Evolutionary conservation across 805 yeast genomes (phyloP), one percentile per base, ranked within the genome.

Genomic region (Schwanniomyces occidentalis): DNA sequence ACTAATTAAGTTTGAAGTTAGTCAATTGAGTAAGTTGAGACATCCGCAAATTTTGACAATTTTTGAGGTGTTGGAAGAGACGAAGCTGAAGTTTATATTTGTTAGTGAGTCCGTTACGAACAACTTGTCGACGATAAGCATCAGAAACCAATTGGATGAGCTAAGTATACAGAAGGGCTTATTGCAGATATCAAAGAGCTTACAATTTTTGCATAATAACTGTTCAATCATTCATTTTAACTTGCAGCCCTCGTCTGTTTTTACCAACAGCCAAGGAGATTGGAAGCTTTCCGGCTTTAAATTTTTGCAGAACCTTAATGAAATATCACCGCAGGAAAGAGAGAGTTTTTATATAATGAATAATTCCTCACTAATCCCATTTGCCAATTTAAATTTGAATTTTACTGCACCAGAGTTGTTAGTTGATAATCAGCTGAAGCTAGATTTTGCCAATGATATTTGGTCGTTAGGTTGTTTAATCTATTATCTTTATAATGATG

Each of bases 51-150:
- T 93, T 17, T 62, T 93, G 29, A 81, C 89, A 1, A 71, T 93
- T 2, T 76, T 86, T 23, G 99, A 95, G 55, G 95, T 95, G 0
- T 60, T 90, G 42, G 98, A 93, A 58, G 95, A 89, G 46, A 85
- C 91, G 23, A 82, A 82, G 45, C 74, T 76, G 45, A 76, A 86
- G 38, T 73, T 90, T 45, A 54, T 83, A 35, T 91, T 93, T 64
- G 99, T 85, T 8, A 79, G 95, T 0, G 99, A 93, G 56, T 77
- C 81, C 21, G 81, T 93, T 5, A 69, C 74, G 0, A 75, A 75
- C 3, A 76, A 78, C 24, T 56, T 87, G 30, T 56, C 61, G 16
- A 65, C 78, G 0, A 34, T 56, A 1, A 48, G 52, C 32, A 42
- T 56, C 4, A 44, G 49, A 5, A 44, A 52, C n/a, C 46, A 42